Evolutionary conservation across 2,329 filamentous ascomycete species (phyloP), one percentile per base, ranked within the genome.

Genomic region (Westerdykella ornata): DNA sequence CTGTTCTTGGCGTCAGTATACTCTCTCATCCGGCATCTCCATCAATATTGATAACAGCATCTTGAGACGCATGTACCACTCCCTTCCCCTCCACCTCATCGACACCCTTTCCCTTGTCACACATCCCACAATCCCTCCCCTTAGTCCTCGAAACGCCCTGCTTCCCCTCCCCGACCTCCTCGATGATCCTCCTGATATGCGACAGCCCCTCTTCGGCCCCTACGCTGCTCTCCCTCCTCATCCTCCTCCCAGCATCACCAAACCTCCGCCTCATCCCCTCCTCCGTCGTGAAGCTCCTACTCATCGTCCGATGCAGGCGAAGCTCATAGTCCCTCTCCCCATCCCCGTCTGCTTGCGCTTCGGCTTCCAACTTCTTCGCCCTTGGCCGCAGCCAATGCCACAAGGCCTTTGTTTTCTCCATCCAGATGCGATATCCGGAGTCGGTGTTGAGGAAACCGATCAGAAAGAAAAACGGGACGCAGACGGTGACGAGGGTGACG

Each of bases 391-490:
- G 17, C 54, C 54, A 62, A 12, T 51, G 57, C 48, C 50, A 62
- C 11, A 60, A 6, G 16, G 53, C 48, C 13, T 53, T 56, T 3
- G 56, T 59, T 18, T 62, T 61, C 7, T 49, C 46, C 8, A 48
- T 49, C 66, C 65, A 68, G 36, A 66, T 62, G 3, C 54, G 47
- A 47, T 68, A 66, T 2, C 67, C 67, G 22, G 56, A 58, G 11
- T 60, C 63, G 0, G 68, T 68, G 39, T 70, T 70, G 3, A 72
- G 57, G 29, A 68, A 67, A 35, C 68, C 67, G 40, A 73, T 67
- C 13, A 73, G 64, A 3, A 68, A 55, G 52, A 72, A 72, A 45
- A 71, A 72, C 2, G 69, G 70, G 1, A 72, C 44, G 43, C 70
- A 72, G 13, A 72, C 67, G 6, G 63, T 61, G 7, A 53, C 57